Evolutionary conservation across 1,139 yeast genomes (phyloP).

Genomic region (Groenewaldozyma sp.): DNA sequence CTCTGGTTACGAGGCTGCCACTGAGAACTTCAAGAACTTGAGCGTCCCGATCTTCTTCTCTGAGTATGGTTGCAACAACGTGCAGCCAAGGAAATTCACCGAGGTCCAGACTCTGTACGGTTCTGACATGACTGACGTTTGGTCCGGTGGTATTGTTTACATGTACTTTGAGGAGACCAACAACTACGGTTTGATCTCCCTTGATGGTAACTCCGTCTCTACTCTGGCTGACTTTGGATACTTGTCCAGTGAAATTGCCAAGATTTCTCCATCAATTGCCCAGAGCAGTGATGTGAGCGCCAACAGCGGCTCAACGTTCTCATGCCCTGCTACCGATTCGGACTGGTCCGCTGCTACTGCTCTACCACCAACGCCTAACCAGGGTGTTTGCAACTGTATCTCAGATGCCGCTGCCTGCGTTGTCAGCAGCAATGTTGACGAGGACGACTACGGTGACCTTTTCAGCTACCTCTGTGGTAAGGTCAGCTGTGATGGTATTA

Average conservation of each 20-base stretch:
- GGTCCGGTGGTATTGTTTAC: conserved; percentile 91
- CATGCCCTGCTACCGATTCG: conserved; percentile 43
- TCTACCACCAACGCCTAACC: conserved; percentile 64
- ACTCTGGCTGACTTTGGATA: conserved; percentile 51
- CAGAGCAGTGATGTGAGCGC: conserved; percentile 42
- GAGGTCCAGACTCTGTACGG: conserved; percentile 49
- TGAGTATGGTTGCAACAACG: conserved; percentile 84
- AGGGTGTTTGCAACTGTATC: conserved; percentile 51
- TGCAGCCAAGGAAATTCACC: conserved; percentile 61
- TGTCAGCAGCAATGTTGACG: conserved; percentile 36
- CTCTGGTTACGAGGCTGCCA: conserved; percentile 74
- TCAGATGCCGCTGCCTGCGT: conserved; percentile 42
- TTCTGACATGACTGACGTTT: conserved; percentile 63
- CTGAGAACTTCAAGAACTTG: conserved; percentile 53
- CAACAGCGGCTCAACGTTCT: conserved; percentile 36
- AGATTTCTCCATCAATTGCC: conserved; percentile 49
- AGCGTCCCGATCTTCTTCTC: conserved; percentile 82
- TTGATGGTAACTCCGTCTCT: conserved; percentile 52
- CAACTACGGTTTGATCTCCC: conserved; percentile 76
- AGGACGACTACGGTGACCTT: conserved; percentile 44
- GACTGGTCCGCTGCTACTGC: conserved; percentile 47
- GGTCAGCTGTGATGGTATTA: conserved; percentile 40
- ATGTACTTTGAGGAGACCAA: conserved; percentile 85
- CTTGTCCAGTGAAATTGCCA: conserved; percentile 40
- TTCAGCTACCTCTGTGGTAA: conserved; percentile 42